Evolutionary conservation across 2,329 filamentous ascomycete species (phyloP).

Genomic region (Podosphaera leucotricha): DNA sequence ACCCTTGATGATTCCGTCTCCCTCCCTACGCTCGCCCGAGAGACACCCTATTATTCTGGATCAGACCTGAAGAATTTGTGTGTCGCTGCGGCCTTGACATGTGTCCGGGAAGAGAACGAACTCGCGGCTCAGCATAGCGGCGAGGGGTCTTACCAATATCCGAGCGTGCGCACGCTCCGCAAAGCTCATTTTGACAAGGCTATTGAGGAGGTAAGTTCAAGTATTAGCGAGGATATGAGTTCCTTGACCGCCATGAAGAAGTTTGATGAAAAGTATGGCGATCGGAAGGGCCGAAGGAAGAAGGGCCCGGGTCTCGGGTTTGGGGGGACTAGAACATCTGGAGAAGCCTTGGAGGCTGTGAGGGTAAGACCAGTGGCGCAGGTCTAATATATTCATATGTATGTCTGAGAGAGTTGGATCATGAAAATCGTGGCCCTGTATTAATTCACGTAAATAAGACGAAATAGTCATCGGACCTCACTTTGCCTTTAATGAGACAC

Average conservation of each 20-base stretch:
- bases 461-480: too few species aligned
- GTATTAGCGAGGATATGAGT: slow-evolving; percentile 83
- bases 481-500: too few species aligned
- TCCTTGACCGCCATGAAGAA: slow-evolving; percentile 68
- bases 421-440: neutral
- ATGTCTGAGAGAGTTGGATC: neutral
- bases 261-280: slow-evolving; percentile 89
- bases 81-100: slow-evolving; percentile 56
- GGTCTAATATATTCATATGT: neutral
- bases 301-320: slow-evolving; percentile 34
- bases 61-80: slow-evolving; percentile 67
- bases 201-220: slow-evolving; percentile 70
- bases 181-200: slow-evolving; percentile 62
- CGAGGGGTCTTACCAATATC: slow-evolving; percentile 27
- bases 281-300: slow-evolving; percentile 44
- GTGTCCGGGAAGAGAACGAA: slow-evolving; percentile 43
- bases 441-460: neutral
- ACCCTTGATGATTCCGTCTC: slow-evolving; percentile 34
- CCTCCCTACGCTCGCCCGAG: slow-evolving; percentile 35
- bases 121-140: slow-evolving; percentile 16
- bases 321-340: slow-evolving; percentile 16
- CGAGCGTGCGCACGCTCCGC: slow-evolving; percentile 41
- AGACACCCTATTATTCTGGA: slow-evolving; percentile 57
- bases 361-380: slow-evolving; percentile 8
- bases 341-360: slow-evolving; percentile 14